A percentile compares a stretch with the other conserved stretches of the same genome.
These are phyloP conservation scores for Colletotrichum brevisporum DNA, from an alignment of 2,329 filamentous ascomycete genomes.

Conservation along the genomic window DNA sequence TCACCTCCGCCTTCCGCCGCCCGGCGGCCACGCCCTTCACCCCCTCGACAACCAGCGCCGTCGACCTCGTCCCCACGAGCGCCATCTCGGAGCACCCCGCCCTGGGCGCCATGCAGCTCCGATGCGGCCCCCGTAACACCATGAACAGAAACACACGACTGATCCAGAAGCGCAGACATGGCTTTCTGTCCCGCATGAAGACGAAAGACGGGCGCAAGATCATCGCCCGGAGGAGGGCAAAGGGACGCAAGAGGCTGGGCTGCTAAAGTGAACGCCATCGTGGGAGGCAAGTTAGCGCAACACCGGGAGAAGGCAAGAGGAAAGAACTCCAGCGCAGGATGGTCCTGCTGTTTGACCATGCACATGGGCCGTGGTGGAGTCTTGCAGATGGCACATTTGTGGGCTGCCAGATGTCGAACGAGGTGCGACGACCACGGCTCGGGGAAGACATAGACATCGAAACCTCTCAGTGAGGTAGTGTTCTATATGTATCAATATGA, in stretches of 20 bases:
- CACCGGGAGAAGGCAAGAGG: too few species aligned
- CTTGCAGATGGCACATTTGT: neutral
- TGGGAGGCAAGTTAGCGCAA: too few species aligned
- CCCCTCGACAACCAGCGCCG: conserved; percentile 46
- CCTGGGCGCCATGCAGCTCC: conserved; percentile 65
- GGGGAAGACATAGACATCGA: conserved; percentile 3
- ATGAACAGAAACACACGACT: conserved; percentile 69
- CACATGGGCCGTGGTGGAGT: neutral
- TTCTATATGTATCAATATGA: conserved; percentile 38
- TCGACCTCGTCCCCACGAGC: conserved; percentile 61
- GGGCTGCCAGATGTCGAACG: neutral
- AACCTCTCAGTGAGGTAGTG: conserved; percentile 8
- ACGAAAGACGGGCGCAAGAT: conserved; percentile 67
- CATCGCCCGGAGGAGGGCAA: conserved; percentile 64
- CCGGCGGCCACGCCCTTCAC: conserved; percentile 49
- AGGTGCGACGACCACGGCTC: neutral
- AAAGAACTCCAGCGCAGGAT: too few species aligned
- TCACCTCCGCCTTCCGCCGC: conserved; percentile 50
- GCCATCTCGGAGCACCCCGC: conserved; percentile 68
- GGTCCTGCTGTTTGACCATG: neutral
- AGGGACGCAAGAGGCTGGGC: conserved; percentile 63
- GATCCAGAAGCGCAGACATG: conserved; percentile 71
- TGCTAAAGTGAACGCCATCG: conserved; percentile 2
- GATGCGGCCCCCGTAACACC: conserved; percentile 71
- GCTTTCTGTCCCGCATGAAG: conserved; percentile 67